Base-by-base conservation (phyloP, 495 filamentous ascomycete genomes). In the Rhizodiscina lignyota region DNA sequence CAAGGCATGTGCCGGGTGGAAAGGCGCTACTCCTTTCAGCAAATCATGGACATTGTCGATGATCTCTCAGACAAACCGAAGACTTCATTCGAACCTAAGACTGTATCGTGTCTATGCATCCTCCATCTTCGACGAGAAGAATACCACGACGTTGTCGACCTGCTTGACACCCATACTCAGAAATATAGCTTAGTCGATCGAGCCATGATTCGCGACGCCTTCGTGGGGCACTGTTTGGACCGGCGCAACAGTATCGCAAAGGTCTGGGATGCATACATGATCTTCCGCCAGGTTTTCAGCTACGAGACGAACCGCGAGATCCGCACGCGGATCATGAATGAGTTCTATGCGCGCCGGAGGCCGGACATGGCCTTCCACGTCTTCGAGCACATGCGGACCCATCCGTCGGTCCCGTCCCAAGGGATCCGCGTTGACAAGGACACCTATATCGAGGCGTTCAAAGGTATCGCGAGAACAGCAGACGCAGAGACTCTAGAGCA, bases 311-410 rank as follows among this genome's bases (percentile, higher is more conserved):
- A 64, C 1, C 60, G 68, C 1, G 54, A 55, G 11, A 60, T 66
- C 28, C 76, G 86, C 16, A 72, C 72, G 3, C 54, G 65, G 13
- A 62, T 94, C 29, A 94, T 97, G 84, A 62, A 72, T 13, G 60
- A 66, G 22, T 91, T 96, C 60, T 96, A 92, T 50, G 60, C 63
- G 4, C 76, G 83, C 21, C 56, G 63, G 21, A 70, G 82, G 12
- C 64, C 76, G 4, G 84, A 94, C 43, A 79, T 94, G 66, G 89
- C 81, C 1, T 72, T 67, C 22, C 60, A 83, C 40, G 68, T 89
- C 33, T 94, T 97, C 51, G 77, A 79, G 18, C 83, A 94, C 54
- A 93, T 94, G 83, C 76, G 79, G 10, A 62, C 72, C 18, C 71
- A 79, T 22, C n/a, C n/a, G n/a, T n/a, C n/a, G n/a, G n/a, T n/a